Percentiles rank a stretch among this genome's conserved stretches.
Evolutionary conservation across 73 alveolate genomes (phyloP).

Genomic region (Paramecium sexaurelia): DNA sequence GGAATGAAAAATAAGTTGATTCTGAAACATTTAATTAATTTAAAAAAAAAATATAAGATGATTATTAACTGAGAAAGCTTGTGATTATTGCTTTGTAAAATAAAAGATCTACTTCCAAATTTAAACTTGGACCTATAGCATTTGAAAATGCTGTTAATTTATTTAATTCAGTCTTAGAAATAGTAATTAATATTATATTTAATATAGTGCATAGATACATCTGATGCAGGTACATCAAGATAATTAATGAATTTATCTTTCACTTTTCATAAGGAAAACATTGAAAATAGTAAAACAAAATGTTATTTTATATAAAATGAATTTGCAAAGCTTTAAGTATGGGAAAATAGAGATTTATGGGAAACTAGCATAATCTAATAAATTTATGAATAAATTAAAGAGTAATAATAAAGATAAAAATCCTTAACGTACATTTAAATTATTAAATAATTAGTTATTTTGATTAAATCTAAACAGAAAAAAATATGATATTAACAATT

Average conservation of each 20-base stretch:
- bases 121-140: not conserved
- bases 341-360: constrained; percentile 38
- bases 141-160: not conserved
- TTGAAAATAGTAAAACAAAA: not conserved
- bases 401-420: not conserved
- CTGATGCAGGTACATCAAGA: constrained; percentile 48
- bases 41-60: not conserved
- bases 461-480: not conserved
- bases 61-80: not conserved
- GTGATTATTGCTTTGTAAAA: not conserved
- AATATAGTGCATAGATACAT: not conserved
- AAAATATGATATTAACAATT: not conserved
- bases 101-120: not conserved
- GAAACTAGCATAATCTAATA: not conserved
- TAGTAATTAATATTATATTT: not conserved
- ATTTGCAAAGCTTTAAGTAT: not conserved
- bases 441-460: not conserved
- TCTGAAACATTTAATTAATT: not conserved
- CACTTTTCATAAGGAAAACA: not conserved
- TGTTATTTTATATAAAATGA: constrained; percentile 16
- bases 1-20: not conserved
- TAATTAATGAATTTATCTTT: constrained; percentile 33
- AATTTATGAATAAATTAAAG: not conserved
- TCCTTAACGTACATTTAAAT: not conserved
- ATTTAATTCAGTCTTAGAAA: not conserved